Evolutionary conservation across 2,329 filamentous ascomycete species (phyloP).

Genomic region (Penicillium sp.): DNA sequence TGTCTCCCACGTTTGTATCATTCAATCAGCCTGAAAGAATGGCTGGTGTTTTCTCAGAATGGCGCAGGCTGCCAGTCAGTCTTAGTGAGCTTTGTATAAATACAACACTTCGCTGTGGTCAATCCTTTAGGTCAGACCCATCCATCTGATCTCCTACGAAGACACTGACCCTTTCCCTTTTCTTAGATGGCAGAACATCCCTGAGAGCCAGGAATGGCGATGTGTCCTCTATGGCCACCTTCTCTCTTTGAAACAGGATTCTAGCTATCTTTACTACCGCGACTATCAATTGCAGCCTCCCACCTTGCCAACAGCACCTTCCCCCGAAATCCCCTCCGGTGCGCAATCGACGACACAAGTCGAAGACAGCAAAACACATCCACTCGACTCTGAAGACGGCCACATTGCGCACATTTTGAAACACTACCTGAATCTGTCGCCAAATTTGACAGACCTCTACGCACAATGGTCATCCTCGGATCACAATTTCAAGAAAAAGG

Average conservation of each 20-base stretch:
- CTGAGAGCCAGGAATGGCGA: constrained; percentile 76
- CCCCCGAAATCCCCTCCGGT: constrained; percentile 37
- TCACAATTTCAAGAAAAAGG: constrained; percentile 80
- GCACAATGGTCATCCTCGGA: constrained; percentile 81
- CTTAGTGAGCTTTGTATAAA: constrained; percentile 87
- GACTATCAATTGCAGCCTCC: constrained; percentile 48
- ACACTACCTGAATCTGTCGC: constrained; percentile 79
- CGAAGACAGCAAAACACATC: constrained; percentile 23
- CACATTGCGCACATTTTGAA: constrained; percentile 68
- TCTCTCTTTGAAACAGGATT: constrained; percentile 77
- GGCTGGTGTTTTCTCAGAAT: constrained; percentile 60
- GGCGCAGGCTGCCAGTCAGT: constrained; percentile 79
- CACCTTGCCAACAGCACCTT: constrained; percentile 24
- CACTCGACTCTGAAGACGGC: constrained; percentile 45
- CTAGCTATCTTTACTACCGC: constrained; percentile 71
- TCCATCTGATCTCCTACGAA: not conserved
- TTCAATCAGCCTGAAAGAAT: constrained; percentile 23
- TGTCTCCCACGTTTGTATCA: not conserved
- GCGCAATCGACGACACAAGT: constrained; percentile 8
- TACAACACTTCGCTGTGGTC: constrained; percentile 87
- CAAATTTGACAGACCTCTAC: constrained; percentile 74
- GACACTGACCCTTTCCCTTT: constrained; percentile 6
- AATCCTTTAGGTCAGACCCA: constrained; percentile 66
- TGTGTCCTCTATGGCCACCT: constrained; percentile 83
- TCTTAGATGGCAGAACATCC: constrained; percentile 74